Evolutionary conservation across 352 stramenopile genomes (phyloP).

Genomic region (Globisporangium barbulae): DNA sequence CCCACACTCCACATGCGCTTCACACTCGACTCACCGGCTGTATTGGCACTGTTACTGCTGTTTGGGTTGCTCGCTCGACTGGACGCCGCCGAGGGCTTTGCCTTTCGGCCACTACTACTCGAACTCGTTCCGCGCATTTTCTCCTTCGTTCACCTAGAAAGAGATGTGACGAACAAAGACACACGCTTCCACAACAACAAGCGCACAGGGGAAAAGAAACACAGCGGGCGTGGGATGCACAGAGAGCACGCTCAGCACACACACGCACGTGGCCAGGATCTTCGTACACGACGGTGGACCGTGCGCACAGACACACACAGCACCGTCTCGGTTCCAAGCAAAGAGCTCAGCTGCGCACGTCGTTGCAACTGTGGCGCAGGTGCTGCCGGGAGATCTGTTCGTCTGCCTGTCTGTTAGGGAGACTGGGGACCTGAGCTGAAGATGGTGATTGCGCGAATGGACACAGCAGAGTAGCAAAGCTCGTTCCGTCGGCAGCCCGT

Average conservation of each 20-base stretch:
- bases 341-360: background rate
- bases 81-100: constrained; percentile 11
- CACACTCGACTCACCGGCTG: background rate
- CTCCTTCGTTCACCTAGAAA: background rate
- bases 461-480: background rate
- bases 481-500: background rate
- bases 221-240: background rate
- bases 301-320: background rate
- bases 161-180: background rate
- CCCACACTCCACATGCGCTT: constrained; percentile 22
- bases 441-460: background rate
- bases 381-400: background rate
- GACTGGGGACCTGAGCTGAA: background rate
- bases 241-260: background rate
- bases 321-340: background rate
- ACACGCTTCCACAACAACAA: background rate
- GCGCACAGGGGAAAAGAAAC: constrained; percentile 3
- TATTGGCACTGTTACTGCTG: background rate
- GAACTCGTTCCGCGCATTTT: constrained; percentile 9
- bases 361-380: too few species aligned
- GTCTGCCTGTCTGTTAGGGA: background rate
- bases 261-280: background rate
- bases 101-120: constrained; percentile 9
- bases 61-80: background rate
- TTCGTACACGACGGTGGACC: background rate